Evolutionary conservation across 1,284 basidiomycete species (phyloP).

Genomic region (Marasmius fiardii): DNA sequence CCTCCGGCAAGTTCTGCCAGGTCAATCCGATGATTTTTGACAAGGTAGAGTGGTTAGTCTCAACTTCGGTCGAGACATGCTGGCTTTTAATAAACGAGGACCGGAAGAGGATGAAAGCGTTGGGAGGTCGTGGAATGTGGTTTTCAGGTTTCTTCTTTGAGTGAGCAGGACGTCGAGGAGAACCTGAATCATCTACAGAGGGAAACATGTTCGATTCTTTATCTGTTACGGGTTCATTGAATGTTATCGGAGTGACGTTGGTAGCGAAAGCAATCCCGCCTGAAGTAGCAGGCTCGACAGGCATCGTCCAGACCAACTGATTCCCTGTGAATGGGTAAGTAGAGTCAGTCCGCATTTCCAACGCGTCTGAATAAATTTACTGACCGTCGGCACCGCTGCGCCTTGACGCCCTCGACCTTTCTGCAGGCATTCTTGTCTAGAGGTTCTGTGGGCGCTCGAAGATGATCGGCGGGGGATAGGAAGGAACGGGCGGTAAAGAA

Average conservation of each 20-base stretch:
- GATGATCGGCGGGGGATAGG: conserved; percentile 7
- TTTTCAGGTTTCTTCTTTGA: conserved; percentile 66
- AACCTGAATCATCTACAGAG: conserved; percentile 25
- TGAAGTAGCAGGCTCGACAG: conserved; percentile 39
- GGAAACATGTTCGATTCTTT: conserved; percentile 39
- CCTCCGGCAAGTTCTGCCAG: conserved; percentile 68
- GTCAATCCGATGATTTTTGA: conserved; percentile 72
- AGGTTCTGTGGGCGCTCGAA: conserved; percentile 12
- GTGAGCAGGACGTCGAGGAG: conserved; percentile 36
- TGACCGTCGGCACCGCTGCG: conserved; percentile 41
- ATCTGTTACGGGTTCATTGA: conserved; percentile 47
- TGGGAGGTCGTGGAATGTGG: conserved; percentile 83
- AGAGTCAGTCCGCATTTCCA: not conserved
- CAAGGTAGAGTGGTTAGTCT: conserved; percentile 77
- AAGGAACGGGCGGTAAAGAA: conserved; percentile 9
- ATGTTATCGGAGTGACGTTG: conserved; percentile 58
- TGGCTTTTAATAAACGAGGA: conserved; percentile 75
- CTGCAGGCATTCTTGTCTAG: conserved; percentile 41
- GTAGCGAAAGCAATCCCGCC: conserved; percentile 54
- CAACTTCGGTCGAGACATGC: conserved; percentile 71
- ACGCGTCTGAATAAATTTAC: conserved; percentile 18
- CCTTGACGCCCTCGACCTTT: conserved; percentile 45
- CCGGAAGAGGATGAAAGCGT: conserved; percentile 89
- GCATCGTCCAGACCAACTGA: conserved; percentile 50
- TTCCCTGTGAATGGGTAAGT: conserved; percentile 30